These are phyloP conservation scores for Mucor sp. DNA, from an alignment of 371 early-diverging fungal genomes.

Conservation along the genomic window DNA sequence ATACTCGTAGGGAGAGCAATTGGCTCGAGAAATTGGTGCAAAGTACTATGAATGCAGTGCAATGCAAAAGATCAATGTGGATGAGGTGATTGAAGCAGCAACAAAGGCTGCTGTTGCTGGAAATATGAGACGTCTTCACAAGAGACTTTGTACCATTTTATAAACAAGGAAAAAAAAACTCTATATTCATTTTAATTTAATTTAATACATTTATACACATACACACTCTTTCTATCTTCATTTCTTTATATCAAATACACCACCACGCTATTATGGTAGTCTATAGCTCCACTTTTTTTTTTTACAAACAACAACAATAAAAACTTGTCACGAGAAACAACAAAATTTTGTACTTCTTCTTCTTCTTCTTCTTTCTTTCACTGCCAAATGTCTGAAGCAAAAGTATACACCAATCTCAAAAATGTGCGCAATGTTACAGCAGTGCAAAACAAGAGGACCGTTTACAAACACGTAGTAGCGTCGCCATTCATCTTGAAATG, in stretches of 20 bases:
- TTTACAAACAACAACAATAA: not conserved
- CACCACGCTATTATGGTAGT: not conserved
- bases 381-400: not conserved
- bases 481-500: conserved; percentile 42
- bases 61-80: conserved; percentile 44
- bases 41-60: conserved; percentile 59
- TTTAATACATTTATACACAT: conserved; percentile 3
- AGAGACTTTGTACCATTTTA: conserved; percentile 37
- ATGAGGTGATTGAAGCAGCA: conserved; percentile 51
- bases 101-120: conserved; percentile 47
- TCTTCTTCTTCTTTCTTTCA: too few species aligned
- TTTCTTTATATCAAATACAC: not conserved
- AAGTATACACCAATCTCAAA: not conserved
- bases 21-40: conserved; percentile 52
- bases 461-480: conserved; percentile 35
- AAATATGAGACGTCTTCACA: conserved; percentile 45
- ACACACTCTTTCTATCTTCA: not conserved
- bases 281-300: not conserved
- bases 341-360: not conserved
- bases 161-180: not conserved
- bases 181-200: conserved; percentile 2
- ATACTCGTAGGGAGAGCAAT: conserved; percentile 40
- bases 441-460: conserved; percentile 21
- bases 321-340: not conserved
- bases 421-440: conserved; percentile 20